Evolutionary conservation across 2,329 filamentous ascomycete species (phyloP).

Genomic region (Cordyceps javanica): DNA sequence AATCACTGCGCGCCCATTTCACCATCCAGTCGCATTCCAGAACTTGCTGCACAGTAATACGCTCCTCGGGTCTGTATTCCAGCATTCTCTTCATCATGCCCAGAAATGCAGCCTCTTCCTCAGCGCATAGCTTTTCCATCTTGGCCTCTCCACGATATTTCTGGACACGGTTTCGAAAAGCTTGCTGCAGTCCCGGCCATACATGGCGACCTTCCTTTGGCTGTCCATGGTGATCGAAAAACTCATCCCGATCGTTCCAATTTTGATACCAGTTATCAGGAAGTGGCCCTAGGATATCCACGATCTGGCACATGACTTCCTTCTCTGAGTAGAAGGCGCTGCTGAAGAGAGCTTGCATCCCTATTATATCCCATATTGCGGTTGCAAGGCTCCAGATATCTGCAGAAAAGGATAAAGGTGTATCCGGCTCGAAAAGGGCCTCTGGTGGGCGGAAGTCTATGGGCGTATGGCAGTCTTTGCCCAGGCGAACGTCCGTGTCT

Average conservation of each 20-base stretch:
- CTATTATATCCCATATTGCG: slow-evolving; percentile 4
- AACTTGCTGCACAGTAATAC: slow-evolving; percentile 3
- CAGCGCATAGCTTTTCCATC: background rate
- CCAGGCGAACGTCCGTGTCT: background rate
- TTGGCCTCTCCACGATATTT: slow-evolving; percentile 5
- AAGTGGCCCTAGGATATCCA: slow-evolving; percentile 12
- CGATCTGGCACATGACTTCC: background rate
- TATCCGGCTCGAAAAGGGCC: background rate
- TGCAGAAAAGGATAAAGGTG: background rate
- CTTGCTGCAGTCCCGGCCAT: background rate
- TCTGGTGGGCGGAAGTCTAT: background rate
- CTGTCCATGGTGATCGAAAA: slow-evolving; percentile 1
- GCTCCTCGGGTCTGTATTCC: slow-evolving; percentile 8
- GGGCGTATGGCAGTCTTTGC: background rate
- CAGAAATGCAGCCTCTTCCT: slow-evolving; percentile 12
- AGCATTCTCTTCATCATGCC: slow-evolving; percentile 13
- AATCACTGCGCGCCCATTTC: slow-evolving; percentile 19
- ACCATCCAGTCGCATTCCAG: slow-evolving; percentile 15
- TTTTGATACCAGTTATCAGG: slow-evolving; percentile 7
- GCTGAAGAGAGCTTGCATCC: slow-evolving; percentile 6
- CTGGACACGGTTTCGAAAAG: slow-evolving; percentile 12
- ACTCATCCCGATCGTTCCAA: background rate
- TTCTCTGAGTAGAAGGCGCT: background rate
- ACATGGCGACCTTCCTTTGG: background rate
- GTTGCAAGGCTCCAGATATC: slow-evolving; percentile 10